Evolutionary conservation across 2,329 filamentous ascomycete species (phyloP), one percentile per base, ranked within the genome.

Genomic region (Pseudogymnoascus sp.): DNA sequence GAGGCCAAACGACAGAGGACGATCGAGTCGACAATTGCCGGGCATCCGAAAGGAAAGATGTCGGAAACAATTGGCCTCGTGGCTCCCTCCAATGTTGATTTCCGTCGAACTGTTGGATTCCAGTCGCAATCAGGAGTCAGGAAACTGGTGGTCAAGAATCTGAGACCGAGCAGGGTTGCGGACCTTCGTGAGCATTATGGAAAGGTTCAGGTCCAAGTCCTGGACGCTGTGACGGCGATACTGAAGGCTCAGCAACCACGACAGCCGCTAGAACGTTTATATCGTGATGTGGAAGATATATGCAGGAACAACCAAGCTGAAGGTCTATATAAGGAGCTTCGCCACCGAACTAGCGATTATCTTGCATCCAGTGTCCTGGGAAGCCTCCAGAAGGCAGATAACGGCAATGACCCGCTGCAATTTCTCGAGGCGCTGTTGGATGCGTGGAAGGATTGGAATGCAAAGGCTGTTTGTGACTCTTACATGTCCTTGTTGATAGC

Each of bases 131-230:
- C 82, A 9, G 92, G 91, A 34, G 87, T 91, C 18, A 93, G 89
- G 80, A 93, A 89, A 76, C 83, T 99, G 53, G 84, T 93, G n/a
- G 90, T 99, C 70, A 96, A 96, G 83, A 97, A 97, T 73, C 82
- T 97, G 67, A 86, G 88, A 64, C 82, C 84, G 1, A 81, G 81
- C 77, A 82, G 64, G 73, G 76, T 40, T 71, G 77, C 61, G 80
- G 85, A 91, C 69, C 84, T 89, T 18, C 86, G 89, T 66, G 82
- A 85, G 66, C 97, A 96, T 77, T 91, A 96, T 69, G 80, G 87
- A 42, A 86, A 87, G 70, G 88, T 87, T 3, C 90, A 89, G 85
- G 76, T 78, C 42, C 88, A 96, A 72, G 80, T 97, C 5, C 85
- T 90, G 63, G 80, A 80, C 37, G 91, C 91, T 1, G 77, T 99